A percentile compares a stretch with the other conserved stretches of the same genome.
These are phyloP conservation scores for Gaultheria prostrata DNA, from an alignment of 148 eudicot genomes.

Conservation along the genomic window DNA sequence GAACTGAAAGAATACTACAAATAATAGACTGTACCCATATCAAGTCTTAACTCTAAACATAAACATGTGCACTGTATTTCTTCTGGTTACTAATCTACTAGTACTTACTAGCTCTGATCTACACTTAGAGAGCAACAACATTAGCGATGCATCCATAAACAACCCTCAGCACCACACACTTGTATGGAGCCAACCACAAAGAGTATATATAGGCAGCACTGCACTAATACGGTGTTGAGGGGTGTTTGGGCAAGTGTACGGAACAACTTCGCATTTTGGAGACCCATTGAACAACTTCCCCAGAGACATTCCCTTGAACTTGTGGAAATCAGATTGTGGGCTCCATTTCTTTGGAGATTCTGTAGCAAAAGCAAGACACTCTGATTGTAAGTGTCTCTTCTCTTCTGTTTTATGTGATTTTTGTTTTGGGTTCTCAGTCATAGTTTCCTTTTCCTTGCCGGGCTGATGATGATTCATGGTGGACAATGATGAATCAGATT, in stretches of 20 bases:
- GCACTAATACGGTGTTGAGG: not conserved
- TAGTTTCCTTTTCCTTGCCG: too few relatives aligned
- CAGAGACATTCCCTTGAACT: constrained; percentile 37
- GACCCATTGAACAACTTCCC: constrained; percentile 45
- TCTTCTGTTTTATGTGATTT: too few relatives aligned
- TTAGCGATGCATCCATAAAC: not conserved
- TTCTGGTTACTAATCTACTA: not conserved
- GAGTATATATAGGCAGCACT: not conserved
- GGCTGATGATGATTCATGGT: too few relatives aligned
- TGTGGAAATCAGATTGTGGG: constrained; percentile 23
- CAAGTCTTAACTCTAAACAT: not conserved
- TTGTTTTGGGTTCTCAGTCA: too few relatives aligned
- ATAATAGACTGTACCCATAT: not conserved
- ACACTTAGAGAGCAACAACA: constrained; percentile 31
- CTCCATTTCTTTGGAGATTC: constrained; percentile 39
- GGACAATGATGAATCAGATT: too few relatives aligned
- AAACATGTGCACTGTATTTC: not conserved
- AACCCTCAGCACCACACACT: not conserved
- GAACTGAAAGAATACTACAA: constrained; percentile 3
- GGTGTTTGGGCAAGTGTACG: not conserved
- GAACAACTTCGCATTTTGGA: constrained; percentile 13
- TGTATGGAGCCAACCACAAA: not conserved
- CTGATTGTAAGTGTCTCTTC: too few relatives aligned
- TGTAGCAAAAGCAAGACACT: too few relatives aligned
- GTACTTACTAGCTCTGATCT: not conserved